A percentile compares a stretch with the other conserved stretches of the same genome.
Conservation (phyloP, 176 grass and related monocot species). For the Thinopyrum elongatum region DNA sequence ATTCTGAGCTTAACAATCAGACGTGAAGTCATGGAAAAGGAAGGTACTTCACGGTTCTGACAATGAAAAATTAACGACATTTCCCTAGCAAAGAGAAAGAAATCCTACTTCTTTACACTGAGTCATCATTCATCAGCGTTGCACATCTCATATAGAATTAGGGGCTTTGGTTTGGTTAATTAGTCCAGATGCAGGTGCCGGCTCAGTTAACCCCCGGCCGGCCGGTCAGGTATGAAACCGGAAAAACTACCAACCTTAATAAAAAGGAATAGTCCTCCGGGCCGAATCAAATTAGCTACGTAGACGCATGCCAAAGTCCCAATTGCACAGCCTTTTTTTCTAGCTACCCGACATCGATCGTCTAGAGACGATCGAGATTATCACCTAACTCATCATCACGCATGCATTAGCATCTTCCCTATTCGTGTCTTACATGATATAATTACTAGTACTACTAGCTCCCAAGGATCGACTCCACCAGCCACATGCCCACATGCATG, state of each 20-base stretch:
- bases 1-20: background rate
- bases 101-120: background rate
- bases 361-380: background rate
- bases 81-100: background rate
- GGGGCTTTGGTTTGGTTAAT: background rate
- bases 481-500: slow-evolving; percentile 17
- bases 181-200: background rate
- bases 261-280: too few relatives aligned
- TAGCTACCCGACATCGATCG: slow-evolving; percentile 7
- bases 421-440: background rate
- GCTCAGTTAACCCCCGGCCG: background rate
- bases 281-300: too few relatives aligned
- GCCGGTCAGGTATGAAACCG: background rate
- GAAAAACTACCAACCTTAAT: background rate
- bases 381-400: background rate
- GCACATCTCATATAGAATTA: background rate
- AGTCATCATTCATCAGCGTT: background rate
- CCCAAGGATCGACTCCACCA: background rate
- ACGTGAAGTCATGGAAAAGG: background rate
- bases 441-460: background rate
- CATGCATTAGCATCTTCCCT: background rate
- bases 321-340: background rate
- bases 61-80: background rate
- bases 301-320: background rate
- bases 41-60: background rate